Percentiles rank a stretch among this genome's conserved stretches.
Evolutionary conservation across 768 basidiomycete species (phyloP).

Genomic region (Trametes coccinea): DNA sequence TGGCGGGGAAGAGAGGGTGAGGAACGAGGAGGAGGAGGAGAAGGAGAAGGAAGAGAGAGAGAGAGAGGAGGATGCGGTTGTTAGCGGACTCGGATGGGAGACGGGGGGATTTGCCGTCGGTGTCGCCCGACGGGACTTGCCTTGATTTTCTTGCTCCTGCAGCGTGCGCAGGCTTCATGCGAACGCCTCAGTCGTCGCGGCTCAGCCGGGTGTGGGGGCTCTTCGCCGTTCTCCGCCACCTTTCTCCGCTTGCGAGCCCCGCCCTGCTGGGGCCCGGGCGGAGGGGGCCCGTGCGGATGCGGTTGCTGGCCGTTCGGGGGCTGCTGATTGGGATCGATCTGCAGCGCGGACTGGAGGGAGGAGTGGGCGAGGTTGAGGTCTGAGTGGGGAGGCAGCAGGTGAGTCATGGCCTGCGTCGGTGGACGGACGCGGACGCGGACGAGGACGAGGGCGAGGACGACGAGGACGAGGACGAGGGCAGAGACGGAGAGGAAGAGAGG

Average conservation of each 20-base stretch:
- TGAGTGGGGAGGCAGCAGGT: slow-evolving; percentile 48
- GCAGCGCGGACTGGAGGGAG: slow-evolving; percentile 60
- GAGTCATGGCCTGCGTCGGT: slow-evolving; percentile 38
- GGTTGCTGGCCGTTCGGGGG: slow-evolving; percentile 42
- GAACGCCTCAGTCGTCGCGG: slow-evolving; percentile 82
- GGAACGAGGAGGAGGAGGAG: slow-evolving; percentile 25
- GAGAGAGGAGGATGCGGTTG: slow-evolving; percentile 28
- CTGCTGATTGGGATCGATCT: slow-evolving; percentile 68
- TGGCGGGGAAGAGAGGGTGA: slow-evolving; percentile 13
- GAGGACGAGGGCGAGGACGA: slow-evolving; percentile 6
- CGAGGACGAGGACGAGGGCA: slow-evolving; percentile 6
- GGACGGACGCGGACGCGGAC: slow-evolving; percentile 12
- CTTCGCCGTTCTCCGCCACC: slow-evolving; percentile 55
- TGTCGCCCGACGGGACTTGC: slow-evolving; percentile 51
- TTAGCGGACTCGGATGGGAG: slow-evolving; percentile 39
- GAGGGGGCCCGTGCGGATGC: slow-evolving; percentile 37
- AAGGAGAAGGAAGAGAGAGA: slow-evolving; percentile 15
- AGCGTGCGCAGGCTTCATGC: slow-evolving; percentile 90
- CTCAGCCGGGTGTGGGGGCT: slow-evolving; percentile 59
- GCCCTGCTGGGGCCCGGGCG: slow-evolving; percentile 4
- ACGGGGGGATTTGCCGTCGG: slow-evolving; percentile 82
- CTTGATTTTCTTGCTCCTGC: slow-evolving; percentile 97
- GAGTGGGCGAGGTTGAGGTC: slow-evolving; percentile 46
- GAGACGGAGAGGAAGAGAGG: slow-evolving; percentile 17
- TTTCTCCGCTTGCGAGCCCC: slow-evolving; percentile 56